Conservation (phyloP, 164 flowering plant genomes). For the Litsea cubeba region DNA sequence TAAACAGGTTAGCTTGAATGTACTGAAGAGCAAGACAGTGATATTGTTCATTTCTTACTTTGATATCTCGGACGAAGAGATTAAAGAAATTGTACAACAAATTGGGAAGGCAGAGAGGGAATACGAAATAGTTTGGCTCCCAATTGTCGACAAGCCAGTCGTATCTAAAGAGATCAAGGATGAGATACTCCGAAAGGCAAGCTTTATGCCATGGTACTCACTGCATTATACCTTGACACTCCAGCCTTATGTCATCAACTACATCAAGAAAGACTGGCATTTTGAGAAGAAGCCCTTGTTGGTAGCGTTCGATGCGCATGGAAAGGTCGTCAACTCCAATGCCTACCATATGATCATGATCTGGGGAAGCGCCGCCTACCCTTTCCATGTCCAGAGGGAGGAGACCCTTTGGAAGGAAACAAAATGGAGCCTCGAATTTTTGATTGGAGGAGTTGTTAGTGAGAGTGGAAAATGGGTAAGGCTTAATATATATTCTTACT, state of each 20-base stretch:
- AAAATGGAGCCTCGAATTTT: slow-evolving; percentile 28
- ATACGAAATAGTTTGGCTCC: slow-evolving; percentile 85
- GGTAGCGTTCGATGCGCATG: slow-evolving; percentile 32
- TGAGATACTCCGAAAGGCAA: not conserved
- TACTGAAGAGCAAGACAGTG: slow-evolving; percentile 62
- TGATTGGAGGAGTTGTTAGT: slow-evolving; percentile 27
- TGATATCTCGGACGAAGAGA: slow-evolving; percentile 52
- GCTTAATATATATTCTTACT: not conserved
- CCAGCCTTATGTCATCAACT: slow-evolving; percentile 30
- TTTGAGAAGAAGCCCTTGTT: slow-evolving; percentile 28
- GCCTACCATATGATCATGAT: slow-evolving; percentile 37
- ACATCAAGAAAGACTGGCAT: slow-evolving; percentile 18
- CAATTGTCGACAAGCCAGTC: slow-evolving; percentile 42
- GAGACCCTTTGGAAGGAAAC: slow-evolving; percentile 26
- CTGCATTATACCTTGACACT: slow-evolving; percentile 38
- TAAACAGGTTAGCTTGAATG: slow-evolving; percentile 55
- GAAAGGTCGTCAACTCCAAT: slow-evolving; percentile 20
- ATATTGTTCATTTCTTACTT: slow-evolving; percentile 68
- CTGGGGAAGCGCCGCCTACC: slow-evolving; percentile 35
- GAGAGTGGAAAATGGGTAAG: slow-evolving; percentile 28
- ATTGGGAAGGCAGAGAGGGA: slow-evolving; percentile 43
- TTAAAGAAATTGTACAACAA: slow-evolving; percentile 9
- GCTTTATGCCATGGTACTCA: slow-evolving; percentile 62
- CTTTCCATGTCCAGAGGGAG: slow-evolving; percentile 25
- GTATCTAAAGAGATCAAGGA: not conserved